phyloP scores from a whole-genome alignment of 2,329 filamentous ascomycete genomes.

The Erysiphe pisi region DNA sequence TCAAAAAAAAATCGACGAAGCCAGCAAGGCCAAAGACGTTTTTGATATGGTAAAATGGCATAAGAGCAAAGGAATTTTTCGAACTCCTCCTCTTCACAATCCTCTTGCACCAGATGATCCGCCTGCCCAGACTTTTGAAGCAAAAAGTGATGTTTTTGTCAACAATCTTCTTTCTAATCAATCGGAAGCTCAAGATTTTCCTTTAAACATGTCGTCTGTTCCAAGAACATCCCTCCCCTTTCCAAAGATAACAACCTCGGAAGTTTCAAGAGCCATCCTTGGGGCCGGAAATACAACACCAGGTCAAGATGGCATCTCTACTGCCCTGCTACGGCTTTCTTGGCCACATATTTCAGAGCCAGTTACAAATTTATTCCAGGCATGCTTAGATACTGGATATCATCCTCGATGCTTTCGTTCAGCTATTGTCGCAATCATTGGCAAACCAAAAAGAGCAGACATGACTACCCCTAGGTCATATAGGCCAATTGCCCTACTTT shows the following conservation, averaged over 20 bases:
- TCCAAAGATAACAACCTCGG: not conserved
- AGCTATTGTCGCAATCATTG: not conserved
- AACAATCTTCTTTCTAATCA: not conserved
- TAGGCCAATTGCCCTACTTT: not conserved
- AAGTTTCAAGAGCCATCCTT: not conserved
- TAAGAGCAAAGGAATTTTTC: not conserved
- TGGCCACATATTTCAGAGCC: not conserved
- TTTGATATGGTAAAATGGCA: not conserved
- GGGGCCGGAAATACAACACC: conserved; percentile 16
- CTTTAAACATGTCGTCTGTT: not conserved
- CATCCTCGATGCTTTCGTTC: not conserved
- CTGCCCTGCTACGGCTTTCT: not conserved
- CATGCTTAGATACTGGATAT: not conserved
- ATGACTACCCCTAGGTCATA: not conserved
- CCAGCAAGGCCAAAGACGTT: not conserved
- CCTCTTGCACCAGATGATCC: not conserved
- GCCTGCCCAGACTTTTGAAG: not conserved
- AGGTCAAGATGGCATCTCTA: not conserved
- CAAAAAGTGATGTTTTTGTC: not conserved
- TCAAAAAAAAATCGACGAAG: not conserved
- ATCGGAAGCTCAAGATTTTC: not conserved
- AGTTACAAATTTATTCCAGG: not conserved
- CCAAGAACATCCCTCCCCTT: not conserved
- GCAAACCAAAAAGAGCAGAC: not conserved
- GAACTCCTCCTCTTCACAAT: not conserved